Evolutionary conservation across 2,329 filamentous ascomycete genomes (phyloP).

Genomic region (Monosporascus sp.): DNA sequence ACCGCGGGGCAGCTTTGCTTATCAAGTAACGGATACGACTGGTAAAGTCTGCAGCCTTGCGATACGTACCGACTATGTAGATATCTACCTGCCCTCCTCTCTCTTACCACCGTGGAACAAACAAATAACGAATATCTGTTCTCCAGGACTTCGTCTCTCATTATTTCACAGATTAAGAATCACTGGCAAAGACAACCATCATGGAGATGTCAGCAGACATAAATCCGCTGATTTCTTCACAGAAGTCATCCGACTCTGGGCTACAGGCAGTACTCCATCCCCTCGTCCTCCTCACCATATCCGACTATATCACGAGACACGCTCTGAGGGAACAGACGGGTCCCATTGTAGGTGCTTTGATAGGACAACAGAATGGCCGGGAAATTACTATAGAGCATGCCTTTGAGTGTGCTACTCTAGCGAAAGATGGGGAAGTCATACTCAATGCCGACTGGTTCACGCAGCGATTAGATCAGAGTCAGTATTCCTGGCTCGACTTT

Average conservation of each 20-base stretch:
- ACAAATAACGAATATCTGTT: background rate
- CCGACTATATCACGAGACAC: slow-evolving; percentile 92
- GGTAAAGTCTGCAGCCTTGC: too few relatives aligned
- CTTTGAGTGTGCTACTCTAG: slow-evolving; percentile 68
- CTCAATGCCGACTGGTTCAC: slow-evolving; percentile 70
- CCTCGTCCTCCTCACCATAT: slow-evolving; percentile 90
- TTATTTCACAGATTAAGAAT: background rate
- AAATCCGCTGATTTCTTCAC: slow-evolving; percentile 60
- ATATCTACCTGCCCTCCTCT: background rate
- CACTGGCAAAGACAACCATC: slow-evolving; percentile 4
- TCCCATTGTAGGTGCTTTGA: slow-evolving; percentile 78
- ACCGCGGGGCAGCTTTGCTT: too few relatives aligned
- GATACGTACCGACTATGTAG: too few relatives aligned
- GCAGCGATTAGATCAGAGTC: slow-evolving; percentile 79
- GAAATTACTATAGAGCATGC: slow-evolving; percentile 90
- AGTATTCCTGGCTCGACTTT: slow-evolving; percentile 27
- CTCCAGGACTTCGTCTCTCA: background rate
- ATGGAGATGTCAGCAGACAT: slow-evolving; percentile 41
- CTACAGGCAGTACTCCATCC: slow-evolving; percentile 84
- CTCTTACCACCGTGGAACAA: too few relatives aligned
- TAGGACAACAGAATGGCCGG: slow-evolving; percentile 87
- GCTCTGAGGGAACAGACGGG: slow-evolving; percentile 69
- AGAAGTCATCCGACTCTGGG: slow-evolving; percentile 65
- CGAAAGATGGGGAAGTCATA: slow-evolving; percentile 50
- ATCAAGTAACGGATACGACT: too few relatives aligned